Percentiles rank a stretch among this genome's conserved stretches.
These are phyloP conservation scores for Xylaria sp. DNA, from an alignment of 2,329 filamentous ascomycete genomes.

Conservation along the genomic window DNA sequence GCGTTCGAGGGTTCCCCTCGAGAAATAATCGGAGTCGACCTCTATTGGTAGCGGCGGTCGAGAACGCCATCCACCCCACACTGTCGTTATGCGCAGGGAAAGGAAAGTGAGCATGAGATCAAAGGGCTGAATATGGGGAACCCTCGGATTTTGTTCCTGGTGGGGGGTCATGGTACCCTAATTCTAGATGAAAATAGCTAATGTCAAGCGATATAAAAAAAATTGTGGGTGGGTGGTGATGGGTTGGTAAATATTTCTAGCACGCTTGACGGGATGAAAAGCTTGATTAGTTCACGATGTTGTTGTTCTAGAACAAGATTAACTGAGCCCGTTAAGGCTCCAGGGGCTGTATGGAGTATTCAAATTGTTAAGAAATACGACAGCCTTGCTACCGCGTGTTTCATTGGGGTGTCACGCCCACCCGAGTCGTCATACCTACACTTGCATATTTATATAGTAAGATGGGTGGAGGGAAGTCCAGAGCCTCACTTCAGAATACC, in stretches of 20 bases:
- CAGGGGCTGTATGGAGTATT: constrained; percentile 5
- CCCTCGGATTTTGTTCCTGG: background rate
- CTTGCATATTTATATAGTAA: constrained; percentile 27
- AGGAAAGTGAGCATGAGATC: constrained; percentile 23
- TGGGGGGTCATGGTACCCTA: constrained; percentile 3
- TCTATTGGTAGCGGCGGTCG: constrained; percentile 26
- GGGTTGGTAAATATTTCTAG: background rate
- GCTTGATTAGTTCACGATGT: constrained; percentile 10
- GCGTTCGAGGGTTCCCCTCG: constrained; percentile 11
- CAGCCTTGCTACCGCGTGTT: constrained; percentile 25
- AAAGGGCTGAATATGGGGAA: constrained; percentile 15
- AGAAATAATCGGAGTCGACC: constrained; percentile 6
- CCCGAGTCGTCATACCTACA: constrained; percentile 19
- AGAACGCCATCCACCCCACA: constrained; percentile 6
- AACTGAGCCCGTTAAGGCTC: constrained; percentile 2
- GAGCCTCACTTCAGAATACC: constrained; percentile 26
- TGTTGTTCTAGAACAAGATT: constrained; percentile 25
- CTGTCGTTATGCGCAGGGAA: constrained; percentile 16
- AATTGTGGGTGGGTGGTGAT: constrained; percentile 3
- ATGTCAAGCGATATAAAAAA: background rate
- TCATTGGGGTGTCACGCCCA: constrained; percentile 19
- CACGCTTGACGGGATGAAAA: constrained; percentile 8
- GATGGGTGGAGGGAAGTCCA: constrained; percentile 24
- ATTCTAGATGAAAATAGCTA: background rate
- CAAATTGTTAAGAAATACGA: constrained; percentile 11